These are phyloP conservation scores for Diaporthe aspalathi DNA, from an alignment of 2,329 filamentous ascomycete species.

Conservation along the genomic window DNA sequence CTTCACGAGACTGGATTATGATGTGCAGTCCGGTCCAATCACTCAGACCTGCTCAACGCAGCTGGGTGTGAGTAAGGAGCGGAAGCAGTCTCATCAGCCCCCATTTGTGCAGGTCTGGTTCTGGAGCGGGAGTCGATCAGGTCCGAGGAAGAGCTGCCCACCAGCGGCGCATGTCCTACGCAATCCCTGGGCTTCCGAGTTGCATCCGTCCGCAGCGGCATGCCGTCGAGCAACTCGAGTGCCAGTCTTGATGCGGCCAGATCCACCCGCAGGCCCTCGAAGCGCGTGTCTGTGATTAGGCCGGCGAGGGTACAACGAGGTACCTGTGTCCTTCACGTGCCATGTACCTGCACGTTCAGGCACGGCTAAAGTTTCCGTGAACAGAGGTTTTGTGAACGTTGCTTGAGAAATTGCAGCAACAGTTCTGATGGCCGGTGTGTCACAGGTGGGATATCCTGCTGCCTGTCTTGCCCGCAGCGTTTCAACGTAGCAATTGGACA, in stretches of 20 bases:
- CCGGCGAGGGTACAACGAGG: background rate
- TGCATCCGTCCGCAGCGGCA: too few species aligned
- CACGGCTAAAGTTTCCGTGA: background rate
- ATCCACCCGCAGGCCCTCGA: too few species aligned
- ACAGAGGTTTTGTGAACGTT: background rate
- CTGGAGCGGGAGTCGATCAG: background rate
- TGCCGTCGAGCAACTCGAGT: background rate
- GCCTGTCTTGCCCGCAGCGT: conserved; percentile 10
- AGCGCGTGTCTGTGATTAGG: background rate
- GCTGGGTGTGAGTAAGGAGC: background rate
- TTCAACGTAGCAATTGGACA: background rate
- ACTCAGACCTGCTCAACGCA: too few species aligned
- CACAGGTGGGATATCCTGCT: conserved; percentile 14
- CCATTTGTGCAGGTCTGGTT: background rate
- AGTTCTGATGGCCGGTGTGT: background rate
- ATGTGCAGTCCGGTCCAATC: too few species aligned
- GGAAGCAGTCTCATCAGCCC: background rate
- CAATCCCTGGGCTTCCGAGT: background rate
- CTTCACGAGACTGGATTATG: too few species aligned
- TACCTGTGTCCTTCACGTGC: background rate
- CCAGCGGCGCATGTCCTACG: background rate
- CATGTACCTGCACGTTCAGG: background rate
- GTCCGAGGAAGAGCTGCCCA: background rate
- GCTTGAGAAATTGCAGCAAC: background rate
- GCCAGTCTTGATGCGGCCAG: background rate